Evolutionary conservation across 179 eudicot genomes (phyloP).

Genomic region (Silene vulgaris): DNA sequence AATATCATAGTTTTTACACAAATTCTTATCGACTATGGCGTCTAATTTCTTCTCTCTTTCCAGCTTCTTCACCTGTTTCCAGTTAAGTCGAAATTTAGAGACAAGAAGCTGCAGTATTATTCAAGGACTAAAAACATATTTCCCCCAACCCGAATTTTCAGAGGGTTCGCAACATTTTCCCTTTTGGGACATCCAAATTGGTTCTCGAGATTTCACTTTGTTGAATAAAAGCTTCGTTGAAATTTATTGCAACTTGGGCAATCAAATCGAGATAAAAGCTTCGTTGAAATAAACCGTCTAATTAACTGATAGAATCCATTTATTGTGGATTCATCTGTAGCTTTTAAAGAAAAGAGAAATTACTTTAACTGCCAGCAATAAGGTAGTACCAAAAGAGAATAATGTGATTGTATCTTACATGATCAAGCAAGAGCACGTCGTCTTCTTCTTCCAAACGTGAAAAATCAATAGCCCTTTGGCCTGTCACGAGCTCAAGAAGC

Average conservation of each 20-base stretch:
- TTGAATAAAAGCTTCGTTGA: too few relatives aligned
- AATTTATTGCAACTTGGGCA: too few relatives aligned
- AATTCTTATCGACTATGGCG: constrained; percentile 70
- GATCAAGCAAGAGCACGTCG: constrained; percentile 93
- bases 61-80: constrained; percentile 63
- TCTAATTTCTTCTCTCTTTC: constrained; percentile 73
- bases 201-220: too few relatives aligned
- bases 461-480: constrained; percentile 89
- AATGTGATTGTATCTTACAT: constrained; percentile 44
- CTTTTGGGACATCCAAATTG: too few relatives aligned
- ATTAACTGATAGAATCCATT: too few relatives aligned
- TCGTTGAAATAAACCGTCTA: too few relatives aligned
- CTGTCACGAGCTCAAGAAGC: constrained; percentile 89
- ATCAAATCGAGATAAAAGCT: too few relatives aligned
- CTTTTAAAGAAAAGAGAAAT: background rate
- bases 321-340: too few relatives aligned
- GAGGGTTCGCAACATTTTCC: too few relatives aligned
- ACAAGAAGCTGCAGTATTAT: background rate
- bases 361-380: background rate
- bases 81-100: background rate
- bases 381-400: background rate
- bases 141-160: too few relatives aligned
- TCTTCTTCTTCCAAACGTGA: constrained; percentile 95
- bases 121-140: too few relatives aligned
- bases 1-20: constrained; percentile 40